These are phyloP conservation scores for Sugiyamaella pinicola DNA, from an alignment of 1,139 yeast genomes.

Conservation along the genomic window DNA sequence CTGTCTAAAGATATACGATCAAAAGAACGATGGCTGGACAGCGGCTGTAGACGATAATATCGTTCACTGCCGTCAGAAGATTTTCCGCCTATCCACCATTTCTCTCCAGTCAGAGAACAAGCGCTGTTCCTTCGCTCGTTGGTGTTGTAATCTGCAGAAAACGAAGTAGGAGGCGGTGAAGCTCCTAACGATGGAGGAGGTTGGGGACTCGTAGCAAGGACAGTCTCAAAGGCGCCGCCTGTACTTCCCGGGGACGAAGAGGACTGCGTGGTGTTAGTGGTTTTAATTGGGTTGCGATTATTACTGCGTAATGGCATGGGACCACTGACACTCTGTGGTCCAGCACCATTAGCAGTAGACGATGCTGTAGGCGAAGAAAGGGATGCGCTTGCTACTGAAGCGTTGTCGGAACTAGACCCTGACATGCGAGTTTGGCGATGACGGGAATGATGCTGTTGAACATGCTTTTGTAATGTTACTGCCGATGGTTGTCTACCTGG, in stretches of 20 bases:
- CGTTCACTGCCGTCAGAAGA: conserved; percentile 39
- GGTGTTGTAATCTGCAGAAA: conserved; percentile 14
- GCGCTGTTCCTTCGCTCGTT: conserved; percentile 29
- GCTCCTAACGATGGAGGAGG: conserved; percentile 8
- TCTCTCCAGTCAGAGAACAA: conserved; percentile 29
- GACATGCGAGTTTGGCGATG: neutral
- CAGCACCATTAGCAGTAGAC: neutral
- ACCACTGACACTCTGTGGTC: conserved; percentile 4
- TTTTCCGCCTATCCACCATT: conserved; percentile 42
- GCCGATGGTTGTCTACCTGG: conserved; percentile 18
- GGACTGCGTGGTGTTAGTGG: neutral
- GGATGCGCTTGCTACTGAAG: neutral
- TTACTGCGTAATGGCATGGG: conserved; percentile 7
- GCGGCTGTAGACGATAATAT: conserved; percentile 38
- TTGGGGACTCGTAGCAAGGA: conserved; percentile 10
- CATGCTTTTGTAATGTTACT: conserved; percentile 11
- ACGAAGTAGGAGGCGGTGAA: conserved; percentile 11
- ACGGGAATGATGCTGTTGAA: conserved; percentile 1
- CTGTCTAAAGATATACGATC: conserved; percentile 39
- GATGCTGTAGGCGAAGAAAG: neutral
- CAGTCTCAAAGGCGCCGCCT: neutral
- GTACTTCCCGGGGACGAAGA: neutral
- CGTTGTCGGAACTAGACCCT: neutral
- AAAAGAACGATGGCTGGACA: conserved; percentile 34
- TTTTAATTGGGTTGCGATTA: conserved; percentile 1